Conservation (phyloP, 371 early-diverging fungal species). For the Mucor lusitanicus region DNA sequence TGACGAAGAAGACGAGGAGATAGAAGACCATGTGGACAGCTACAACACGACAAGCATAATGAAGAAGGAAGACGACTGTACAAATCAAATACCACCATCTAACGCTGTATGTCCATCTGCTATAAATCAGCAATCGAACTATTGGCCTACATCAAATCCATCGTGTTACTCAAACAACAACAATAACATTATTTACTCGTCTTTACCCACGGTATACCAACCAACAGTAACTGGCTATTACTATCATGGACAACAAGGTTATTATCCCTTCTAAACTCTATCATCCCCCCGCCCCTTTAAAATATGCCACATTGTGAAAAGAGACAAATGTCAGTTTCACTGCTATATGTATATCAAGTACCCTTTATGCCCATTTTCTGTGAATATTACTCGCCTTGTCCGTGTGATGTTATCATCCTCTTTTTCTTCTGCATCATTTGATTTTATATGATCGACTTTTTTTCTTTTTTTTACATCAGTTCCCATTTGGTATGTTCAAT, state of each 20-base stretch:
- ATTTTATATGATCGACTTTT: not conserved
- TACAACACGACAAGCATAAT: not conserved
- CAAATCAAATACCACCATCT: not conserved
- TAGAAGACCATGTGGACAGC: not conserved
- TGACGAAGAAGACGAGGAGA: slow-evolving; percentile 3
- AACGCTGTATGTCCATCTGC: not conserved
- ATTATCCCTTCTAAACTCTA: not conserved
- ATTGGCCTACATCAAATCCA: slow-evolving; percentile 2
- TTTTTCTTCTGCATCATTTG: not conserved
- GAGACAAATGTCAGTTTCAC: not conserved
- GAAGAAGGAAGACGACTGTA: not conserved
- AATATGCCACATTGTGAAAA: not conserved
- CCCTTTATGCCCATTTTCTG: not conserved
- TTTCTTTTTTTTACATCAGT: not conserved
- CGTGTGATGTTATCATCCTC: not conserved
- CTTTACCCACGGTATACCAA: slow-evolving; percentile 4
- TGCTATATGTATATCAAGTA: not conserved
- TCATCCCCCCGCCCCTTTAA: not conserved
- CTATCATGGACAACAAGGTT: not conserved
- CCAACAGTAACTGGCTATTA: not conserved
- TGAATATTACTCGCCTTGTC: not conserved
- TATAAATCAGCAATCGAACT: slow-evolving; percentile 2
- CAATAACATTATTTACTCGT: not conserved
- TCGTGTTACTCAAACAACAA: slow-evolving; percentile 1
- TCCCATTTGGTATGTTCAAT: not conserved